Evolutionary conservation across 495 filamentous ascomycete species (phyloP), one percentile per base, ranked within the genome.

Genomic region (Daldinia childiae): DNA sequence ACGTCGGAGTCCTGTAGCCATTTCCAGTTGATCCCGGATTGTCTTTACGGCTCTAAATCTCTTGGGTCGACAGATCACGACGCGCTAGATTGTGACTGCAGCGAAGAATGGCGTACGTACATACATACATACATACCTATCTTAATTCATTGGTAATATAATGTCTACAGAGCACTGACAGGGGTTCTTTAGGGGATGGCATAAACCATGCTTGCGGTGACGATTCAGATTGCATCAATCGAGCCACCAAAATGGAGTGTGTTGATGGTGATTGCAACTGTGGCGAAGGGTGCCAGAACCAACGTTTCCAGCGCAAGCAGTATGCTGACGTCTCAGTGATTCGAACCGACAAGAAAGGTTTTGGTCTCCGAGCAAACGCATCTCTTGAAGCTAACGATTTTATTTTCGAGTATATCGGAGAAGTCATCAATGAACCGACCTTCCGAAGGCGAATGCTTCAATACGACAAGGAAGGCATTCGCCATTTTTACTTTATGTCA

Each of bases 401-500:
- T 76, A 92, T 99, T 73, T 98, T 92, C 77, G 95, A 99, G 81
- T 99, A 99, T 79, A 93, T 99, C 69, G 95, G 95, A 71, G 95
- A 99, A 81, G 95, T 99, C 64, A 97, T 99, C 80, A 93, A 95
- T 74, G 96, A 99, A 79, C 79, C 83, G 14, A 90, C 89, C 41
- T 99, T 98, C 76, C 91, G 93, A 56, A 87, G 87, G 65, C 92
- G 95, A 61, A 97, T 93, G 89, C 82, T 91, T 17, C 91, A 94
- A 68, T 99, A 99, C 78, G 92, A 95, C 74, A 88, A 94, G 62
- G 93, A 97, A 76, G 94, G 94, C 34, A 98, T 99, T 84, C 95
- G 93, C 77, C 95, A 99, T 80, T 99, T 99, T 78, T 99, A 99
- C 80, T 99, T 99, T 81, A 99, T 99, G 95, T 98, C 96, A 39